Conservation (phyloP, 176 grass and related monocot genomes). For the Raddia guianensis region DNA sequence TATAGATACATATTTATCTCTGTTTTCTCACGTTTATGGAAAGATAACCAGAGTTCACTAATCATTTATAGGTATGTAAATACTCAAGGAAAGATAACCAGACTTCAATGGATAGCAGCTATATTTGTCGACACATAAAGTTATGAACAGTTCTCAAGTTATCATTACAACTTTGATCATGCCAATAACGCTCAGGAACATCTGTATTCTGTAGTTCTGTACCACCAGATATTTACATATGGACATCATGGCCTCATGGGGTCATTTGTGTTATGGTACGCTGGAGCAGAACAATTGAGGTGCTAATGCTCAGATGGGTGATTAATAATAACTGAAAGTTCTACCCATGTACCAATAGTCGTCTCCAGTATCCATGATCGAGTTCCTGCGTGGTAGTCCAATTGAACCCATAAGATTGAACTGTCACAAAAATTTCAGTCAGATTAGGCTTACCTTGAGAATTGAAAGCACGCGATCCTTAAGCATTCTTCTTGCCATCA, state of each 20-base stretch:
- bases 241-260: not conserved
- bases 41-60: not conserved
- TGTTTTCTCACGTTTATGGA: not conserved
- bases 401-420: not conserved
- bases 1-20: not conserved
- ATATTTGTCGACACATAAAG: not conserved
- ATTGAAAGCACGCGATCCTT: constrained; percentile 2
- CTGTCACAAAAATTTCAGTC: not conserved
- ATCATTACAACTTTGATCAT: not conserved
- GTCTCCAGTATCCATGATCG: not conserved
- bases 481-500: constrained; percentile 58
- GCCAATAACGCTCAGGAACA: not conserved
- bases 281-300: not conserved
- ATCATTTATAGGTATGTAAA: not conserved
- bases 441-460: constrained; percentile 21
- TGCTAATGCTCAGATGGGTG: not conserved
- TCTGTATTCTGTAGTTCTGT: too few species aligned
- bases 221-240: constrained; percentile 32
- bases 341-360: not conserved
- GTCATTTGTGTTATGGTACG: not conserved
- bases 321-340: constrained; percentile 19
- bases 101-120: not conserved
- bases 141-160: not conserved
- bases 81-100: not conserved
- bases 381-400: not conserved